These are phyloP conservation scores for Lecanicillium sp. DNA, from an alignment of 2,329 filamentous ascomycete genomes.

Conservation along the genomic window DNA sequence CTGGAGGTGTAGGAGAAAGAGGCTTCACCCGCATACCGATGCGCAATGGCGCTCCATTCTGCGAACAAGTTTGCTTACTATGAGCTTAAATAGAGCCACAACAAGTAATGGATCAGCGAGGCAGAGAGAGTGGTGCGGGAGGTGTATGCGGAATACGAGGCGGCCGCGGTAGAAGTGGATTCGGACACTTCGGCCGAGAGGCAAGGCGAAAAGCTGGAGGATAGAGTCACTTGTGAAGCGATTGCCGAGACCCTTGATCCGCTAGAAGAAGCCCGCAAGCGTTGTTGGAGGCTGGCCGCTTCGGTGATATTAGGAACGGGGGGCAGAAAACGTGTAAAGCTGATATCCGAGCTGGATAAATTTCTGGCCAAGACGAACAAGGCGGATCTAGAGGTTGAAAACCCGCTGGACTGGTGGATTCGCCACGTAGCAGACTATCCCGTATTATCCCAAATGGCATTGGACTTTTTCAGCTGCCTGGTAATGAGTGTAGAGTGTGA, in stretches of 20 bases:
- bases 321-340: neutral
- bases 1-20: neutral
- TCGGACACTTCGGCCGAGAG: neutral
- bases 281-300: neutral
- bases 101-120: neutral
- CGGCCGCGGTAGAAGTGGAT: neutral
- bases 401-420: neutral
- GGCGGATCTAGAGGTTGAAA: neutral
- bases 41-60: neutral
- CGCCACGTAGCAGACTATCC: neutral
- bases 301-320: neutral
- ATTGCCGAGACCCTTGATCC: neutral
- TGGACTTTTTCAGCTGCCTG: neutral
- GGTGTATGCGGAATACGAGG: neutral
- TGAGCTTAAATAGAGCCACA: neutral
- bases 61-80: neutral
- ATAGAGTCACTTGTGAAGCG: neutral
- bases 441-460: neutral
- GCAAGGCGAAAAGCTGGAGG: neutral
- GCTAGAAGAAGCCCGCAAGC: neutral
- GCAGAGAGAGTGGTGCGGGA: neutral
- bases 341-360: neutral
- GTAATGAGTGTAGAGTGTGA: constrained; percentile 3
- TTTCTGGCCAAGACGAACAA: neutral
- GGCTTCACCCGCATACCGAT: neutral